A percentile compares a stretch with the other conserved stretches of the same genome.
These are phyloP conservation scores for Isatis tinctoria DNA, from an alignment of 345 rosid species.

Conservation along the genomic window DNA sequence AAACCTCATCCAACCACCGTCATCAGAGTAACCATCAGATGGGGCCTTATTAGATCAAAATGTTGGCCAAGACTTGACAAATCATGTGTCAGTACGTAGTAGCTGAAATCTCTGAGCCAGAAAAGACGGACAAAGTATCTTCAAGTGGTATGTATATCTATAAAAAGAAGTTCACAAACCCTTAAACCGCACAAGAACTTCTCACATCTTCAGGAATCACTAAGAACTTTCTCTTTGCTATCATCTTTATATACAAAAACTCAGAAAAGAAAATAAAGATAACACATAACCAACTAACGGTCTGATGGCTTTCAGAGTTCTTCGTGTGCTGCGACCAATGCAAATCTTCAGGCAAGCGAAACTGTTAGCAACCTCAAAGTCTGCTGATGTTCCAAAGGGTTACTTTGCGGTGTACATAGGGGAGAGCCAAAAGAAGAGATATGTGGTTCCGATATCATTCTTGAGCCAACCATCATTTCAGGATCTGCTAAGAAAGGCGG, in stretches of 20 bases:
- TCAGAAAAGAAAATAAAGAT: neutral
- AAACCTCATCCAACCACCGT: neutral
- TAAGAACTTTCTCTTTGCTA: neutral
- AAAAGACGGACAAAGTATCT: neutral
- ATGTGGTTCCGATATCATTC: conserved; percentile 14
- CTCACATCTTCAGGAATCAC: neutral
- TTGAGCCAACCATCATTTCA: conserved; percentile 31
- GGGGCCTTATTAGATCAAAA: conserved; percentile 7
- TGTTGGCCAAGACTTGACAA: neutral
- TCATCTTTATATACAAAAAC: neutral
- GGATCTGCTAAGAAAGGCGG: conserved; percentile 9
- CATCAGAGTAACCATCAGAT: neutral
- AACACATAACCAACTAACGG: neutral
- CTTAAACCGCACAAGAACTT: neutral
- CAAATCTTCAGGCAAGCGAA: conserved; percentile 3
- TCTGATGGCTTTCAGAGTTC: neutral
- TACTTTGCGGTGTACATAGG: conserved; percentile 24
- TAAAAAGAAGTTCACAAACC: neutral
- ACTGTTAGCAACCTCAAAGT: neutral
- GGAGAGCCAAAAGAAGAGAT: conserved; percentile 15
- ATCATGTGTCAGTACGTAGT: conserved; percentile 10
- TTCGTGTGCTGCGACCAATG: neutral
- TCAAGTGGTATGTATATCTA: neutral
- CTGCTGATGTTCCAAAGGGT: conserved; percentile 29
- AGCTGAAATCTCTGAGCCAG: neutral